Conservation (phyloP, 345 rosid genomes). For the Geranium brycei region DNA sequence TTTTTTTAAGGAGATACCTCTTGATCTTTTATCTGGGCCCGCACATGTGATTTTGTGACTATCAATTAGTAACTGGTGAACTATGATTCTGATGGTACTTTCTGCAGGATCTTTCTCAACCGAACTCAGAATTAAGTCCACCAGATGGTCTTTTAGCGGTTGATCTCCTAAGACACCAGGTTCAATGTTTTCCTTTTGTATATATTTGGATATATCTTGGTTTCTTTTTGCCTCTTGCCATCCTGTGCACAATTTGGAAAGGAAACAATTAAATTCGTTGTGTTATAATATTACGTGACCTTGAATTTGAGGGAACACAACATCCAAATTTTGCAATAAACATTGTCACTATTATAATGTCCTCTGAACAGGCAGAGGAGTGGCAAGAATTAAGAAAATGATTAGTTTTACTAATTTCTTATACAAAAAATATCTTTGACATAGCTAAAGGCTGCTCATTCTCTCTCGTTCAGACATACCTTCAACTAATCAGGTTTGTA, state of each 20-base stretch:
- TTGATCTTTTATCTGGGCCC: too few species aligned
- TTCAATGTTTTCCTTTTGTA: slow-evolving; percentile 9
- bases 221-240: background rate
- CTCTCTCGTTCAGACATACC: background rate
- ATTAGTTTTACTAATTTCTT: too few species aligned
- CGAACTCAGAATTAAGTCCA: slow-evolving; percentile 57
- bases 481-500: background rate
- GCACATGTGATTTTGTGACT: background rate
- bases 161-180: slow-evolving; percentile 92
- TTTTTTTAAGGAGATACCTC: too few species aligned
- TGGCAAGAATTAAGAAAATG: too few species aligned
- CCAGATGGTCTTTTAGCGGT: slow-evolving; percentile 79
- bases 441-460: too few species aligned
- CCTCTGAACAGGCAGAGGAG: too few species aligned
- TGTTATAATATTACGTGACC: too few species aligned
- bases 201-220: background rate
- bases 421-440: too few species aligned
- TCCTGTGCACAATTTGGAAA: background rate
- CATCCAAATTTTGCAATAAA: too few species aligned
- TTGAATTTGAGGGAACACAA: too few species aligned
- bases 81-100: slow-evolving; percentile 5
- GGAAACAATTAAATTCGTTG: too few species aligned
- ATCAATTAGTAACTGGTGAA: background rate
- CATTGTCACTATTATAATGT: too few species aligned
- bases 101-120: slow-evolving; percentile 69